These are phyloP conservation scores for Nemania diffusa DNA, from an alignment of 2,329 filamentous ascomycete species.

Conservation along the genomic window DNA sequence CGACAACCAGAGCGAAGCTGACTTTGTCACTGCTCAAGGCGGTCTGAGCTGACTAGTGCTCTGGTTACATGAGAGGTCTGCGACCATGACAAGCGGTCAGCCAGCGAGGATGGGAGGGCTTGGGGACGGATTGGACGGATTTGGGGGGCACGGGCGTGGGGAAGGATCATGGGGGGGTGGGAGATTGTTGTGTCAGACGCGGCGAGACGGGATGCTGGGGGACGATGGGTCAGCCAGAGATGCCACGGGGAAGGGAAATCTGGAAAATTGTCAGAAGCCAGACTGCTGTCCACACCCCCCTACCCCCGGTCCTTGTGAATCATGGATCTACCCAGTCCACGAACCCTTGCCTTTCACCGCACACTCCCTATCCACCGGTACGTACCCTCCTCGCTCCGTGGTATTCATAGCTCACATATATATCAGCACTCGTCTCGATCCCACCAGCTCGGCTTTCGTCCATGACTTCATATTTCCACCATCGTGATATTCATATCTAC, in stretches of 20 bases:
- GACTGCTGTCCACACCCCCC: slow-evolving; percentile 27
- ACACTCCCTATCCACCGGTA: slow-evolving; percentile 36
- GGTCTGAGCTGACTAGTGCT: slow-evolving; percentile 49
- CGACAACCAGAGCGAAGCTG: slow-evolving; percentile 44
- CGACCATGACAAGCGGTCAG: slow-evolving; percentile 48
- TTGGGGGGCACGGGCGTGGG: slow-evolving; percentile 38
- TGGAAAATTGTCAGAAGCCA: slow-evolving; percentile 39
- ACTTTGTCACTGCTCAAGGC: slow-evolving; percentile 45
- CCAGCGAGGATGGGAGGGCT: slow-evolving; percentile 38
- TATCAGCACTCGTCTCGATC: slow-evolving; percentile 45
- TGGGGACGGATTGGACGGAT: slow-evolving; percentile 34
- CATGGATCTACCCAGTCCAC: slow-evolving; percentile 29
- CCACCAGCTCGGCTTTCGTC: slow-evolving; percentile 38
- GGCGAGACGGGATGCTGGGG: slow-evolving; percentile 34
- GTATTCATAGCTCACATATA: slow-evolving; percentile 44
- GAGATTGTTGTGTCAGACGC: slow-evolving; percentile 36
- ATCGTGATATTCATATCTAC: slow-evolving; percentile 36
- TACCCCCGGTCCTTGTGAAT: slow-evolving; percentile 37
- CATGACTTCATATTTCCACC: slow-evolving; percentile 44
- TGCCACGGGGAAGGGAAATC: slow-evolving; percentile 38
- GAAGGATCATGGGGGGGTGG: slow-evolving; percentile 31
- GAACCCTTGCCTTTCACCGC: slow-evolving; percentile 30
- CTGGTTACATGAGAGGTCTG: slow-evolving; percentile 40
- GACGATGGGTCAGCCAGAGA: slow-evolving; percentile 28
- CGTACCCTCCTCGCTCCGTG: slow-evolving; percentile 31